These are phyloP conservation scores for Acanthamoeba royreba DNA, from an alignment of 208 protist species.

Conservation along the genomic window DNA sequence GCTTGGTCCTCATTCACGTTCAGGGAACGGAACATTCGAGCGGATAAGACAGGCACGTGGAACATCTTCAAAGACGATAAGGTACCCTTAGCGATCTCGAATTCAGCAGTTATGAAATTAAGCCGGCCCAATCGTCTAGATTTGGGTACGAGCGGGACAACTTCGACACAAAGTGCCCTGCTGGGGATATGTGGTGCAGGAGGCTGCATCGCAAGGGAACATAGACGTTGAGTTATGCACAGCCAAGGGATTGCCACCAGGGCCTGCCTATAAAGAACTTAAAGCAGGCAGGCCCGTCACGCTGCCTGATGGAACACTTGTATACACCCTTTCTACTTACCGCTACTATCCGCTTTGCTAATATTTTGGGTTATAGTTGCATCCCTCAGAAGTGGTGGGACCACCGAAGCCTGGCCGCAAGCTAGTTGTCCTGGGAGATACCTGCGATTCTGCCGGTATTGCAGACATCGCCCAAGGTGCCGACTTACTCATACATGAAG, in stretches of 20 bases:
- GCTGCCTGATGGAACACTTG: not conserved
- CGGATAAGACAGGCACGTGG: not conserved
- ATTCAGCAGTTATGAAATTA: not conserved
- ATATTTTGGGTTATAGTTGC: no score
- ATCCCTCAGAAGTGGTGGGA: not conserved
- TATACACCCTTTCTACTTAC: not conserved
- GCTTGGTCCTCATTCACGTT: not conserved
- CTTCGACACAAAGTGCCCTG: conserved; percentile 11
- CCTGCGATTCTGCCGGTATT: not conserved
- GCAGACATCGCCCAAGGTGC: not conserved
- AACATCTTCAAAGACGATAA: not conserved
- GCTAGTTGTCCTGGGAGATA: not conserved
- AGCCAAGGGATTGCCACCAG: not conserved
- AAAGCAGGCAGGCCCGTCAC: not conserved
- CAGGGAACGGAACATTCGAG: not conserved
- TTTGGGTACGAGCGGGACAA: not conserved
- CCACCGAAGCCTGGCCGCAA: not conserved
- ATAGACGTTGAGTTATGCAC: not conserved
- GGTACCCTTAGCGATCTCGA: no score
- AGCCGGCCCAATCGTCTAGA: not conserved
- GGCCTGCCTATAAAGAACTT: not conserved
- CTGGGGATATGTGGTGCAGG: conserved; percentile 31
- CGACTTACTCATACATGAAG: conserved; percentile 10
- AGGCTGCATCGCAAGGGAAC: not conserved
- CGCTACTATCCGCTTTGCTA: no score